These are phyloP conservation scores for Thinopyrum obtusiflorum DNA, from an alignment of 202 grass and related monocot species.

Conservation along the genomic window DNA sequence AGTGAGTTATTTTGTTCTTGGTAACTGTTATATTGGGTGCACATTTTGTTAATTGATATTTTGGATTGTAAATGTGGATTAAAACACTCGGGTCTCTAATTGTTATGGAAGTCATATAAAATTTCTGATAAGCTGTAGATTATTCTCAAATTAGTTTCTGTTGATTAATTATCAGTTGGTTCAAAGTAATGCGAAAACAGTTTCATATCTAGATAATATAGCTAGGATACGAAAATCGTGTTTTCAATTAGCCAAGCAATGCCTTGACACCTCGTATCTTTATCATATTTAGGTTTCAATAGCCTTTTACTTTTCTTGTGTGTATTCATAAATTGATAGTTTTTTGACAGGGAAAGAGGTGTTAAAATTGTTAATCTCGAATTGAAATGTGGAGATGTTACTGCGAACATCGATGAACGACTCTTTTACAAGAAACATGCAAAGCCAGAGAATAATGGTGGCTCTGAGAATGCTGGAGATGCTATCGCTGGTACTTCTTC, in stretches of 20 bases:
- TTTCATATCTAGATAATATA: background rate
- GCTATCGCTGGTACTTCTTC: constrained; percentile 31
- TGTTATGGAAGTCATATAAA: background rate
- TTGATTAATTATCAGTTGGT: background rate
- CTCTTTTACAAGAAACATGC: constrained; percentile 58
- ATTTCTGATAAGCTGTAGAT: constrained; percentile 3
- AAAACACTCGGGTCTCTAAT: background rate
- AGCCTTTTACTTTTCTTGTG: background rate
- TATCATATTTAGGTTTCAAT: constrained; percentile 28
- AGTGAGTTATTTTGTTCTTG: constrained; percentile 59
- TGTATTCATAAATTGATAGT: constrained; percentile 23
- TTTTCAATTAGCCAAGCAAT: background rate
- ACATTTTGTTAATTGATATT: constrained; percentile 1
- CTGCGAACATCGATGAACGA: constrained; percentile 64
- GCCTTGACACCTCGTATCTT: background rate
- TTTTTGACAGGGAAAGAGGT: constrained; percentile 82
- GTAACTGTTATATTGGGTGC: constrained; percentile 29
- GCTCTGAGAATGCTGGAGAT: constrained; percentile 36
- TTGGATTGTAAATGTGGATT: constrained; percentile 11
- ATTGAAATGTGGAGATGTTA: constrained; percentile 73
- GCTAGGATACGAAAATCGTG: background rate
- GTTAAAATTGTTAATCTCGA: constrained; percentile 83
- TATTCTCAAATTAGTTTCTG: constrained; percentile 26
- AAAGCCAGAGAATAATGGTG: constrained; percentile 33
- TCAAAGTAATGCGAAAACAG: constrained; percentile 3